Evolutionary conservation across 345 rosid genomes (phyloP), one percentile per base, ranked within the genome.

Genomic region (Citrus australasica): DNA sequence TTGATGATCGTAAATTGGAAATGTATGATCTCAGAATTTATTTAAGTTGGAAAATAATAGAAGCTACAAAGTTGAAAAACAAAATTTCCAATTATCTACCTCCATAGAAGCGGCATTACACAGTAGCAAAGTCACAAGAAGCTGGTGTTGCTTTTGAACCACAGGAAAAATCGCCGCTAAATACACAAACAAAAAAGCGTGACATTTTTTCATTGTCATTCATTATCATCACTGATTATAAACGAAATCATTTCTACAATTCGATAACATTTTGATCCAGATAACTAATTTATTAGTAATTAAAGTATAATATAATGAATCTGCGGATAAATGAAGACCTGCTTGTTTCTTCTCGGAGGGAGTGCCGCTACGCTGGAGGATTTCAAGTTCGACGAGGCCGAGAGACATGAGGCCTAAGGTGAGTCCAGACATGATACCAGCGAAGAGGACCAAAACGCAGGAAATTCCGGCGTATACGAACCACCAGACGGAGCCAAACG

Each of bases 361-460:
- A 24, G 97, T 87, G 75, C 99, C 99, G 81, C 98, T 94, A 9
- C 98, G 92, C 80, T 92, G 98, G 71, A 96, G 98, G 59, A 96
- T 91, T 84, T 96, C 98, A 25, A 96, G 97, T 61, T 96, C 98
- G 40, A 94, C 99, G 53, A 89, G 97, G 16, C 99, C 94, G n/a
- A 96, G 93, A 35, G 99, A 96, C 99, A 96, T 96, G 67, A 96
- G 90, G 2, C 99, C 99, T 24, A 96, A 83, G 48, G 99, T 96
- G 25, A 96, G 92, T 67, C 99, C 99, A 13, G 98, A 96, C 99
- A 96, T 96, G 58, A 92, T 90, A 0, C 99, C 98, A 7, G 99
- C 99, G 85, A 96, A 96, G 28, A 94, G 84, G 3, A 96, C 99
- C n/a, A 96, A 88, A 30, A 88, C 81, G 86, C 97, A 90, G 63